A percentile compares a stretch with the other conserved stretches of the same genome.
Evolutionary conservation across 2,329 filamentous ascomycete genomes (phyloP).

Genomic region (Lasiodiplodia theobromae): DNA sequence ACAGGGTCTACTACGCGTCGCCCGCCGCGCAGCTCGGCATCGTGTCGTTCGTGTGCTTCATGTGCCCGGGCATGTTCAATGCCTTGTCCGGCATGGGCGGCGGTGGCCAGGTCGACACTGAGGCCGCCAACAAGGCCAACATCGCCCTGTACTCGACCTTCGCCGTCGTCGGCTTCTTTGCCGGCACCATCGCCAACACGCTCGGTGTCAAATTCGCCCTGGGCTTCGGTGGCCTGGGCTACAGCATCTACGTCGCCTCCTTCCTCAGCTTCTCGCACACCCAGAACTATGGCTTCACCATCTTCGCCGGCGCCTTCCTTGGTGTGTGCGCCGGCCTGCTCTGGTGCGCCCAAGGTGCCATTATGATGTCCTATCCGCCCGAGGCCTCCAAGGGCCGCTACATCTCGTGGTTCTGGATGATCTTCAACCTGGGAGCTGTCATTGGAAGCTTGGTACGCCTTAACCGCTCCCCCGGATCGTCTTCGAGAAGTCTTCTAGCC

Average conservation of each 20-base stretch:
- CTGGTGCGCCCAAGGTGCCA: constrained; percentile 83
- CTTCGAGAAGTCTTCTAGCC: constrained; percentile 32
- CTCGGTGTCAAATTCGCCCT: constrained; percentile 74
- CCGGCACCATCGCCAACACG: constrained; percentile 77
- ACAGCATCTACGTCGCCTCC: constrained; percentile 75
- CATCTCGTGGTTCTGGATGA: constrained; percentile 92
- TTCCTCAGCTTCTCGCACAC: constrained; percentile 76
- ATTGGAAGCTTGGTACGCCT: constrained; percentile 74
- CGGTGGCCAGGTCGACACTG: constrained; percentile 55
- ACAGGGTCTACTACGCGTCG: constrained; percentile 57
- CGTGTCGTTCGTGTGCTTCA: constrained; percentile 61
- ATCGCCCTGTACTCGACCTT: constrained; percentile 77
- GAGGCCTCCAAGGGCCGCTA: constrained; percentile 85
- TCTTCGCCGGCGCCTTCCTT: constrained; percentile 78
- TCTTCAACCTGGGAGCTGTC: constrained; percentile 91
- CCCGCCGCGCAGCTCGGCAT: constrained; percentile 57
- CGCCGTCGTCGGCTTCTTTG: constrained; percentile 69
- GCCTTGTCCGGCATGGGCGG: constrained; percentile 60
- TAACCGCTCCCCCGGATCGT: constrained; percentile 22
- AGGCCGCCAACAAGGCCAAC: constrained; percentile 70
- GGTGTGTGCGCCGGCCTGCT: constrained; percentile 81
- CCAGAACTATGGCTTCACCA: constrained; percentile 71
- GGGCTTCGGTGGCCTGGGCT: constrained; percentile 76
- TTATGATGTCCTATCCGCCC: constrained; percentile 88
- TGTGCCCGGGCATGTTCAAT: constrained; percentile 63